Evolutionary conservation across 164 flowering plant species (phyloP).

Genomic region (Chimonanthus praecox): DNA sequence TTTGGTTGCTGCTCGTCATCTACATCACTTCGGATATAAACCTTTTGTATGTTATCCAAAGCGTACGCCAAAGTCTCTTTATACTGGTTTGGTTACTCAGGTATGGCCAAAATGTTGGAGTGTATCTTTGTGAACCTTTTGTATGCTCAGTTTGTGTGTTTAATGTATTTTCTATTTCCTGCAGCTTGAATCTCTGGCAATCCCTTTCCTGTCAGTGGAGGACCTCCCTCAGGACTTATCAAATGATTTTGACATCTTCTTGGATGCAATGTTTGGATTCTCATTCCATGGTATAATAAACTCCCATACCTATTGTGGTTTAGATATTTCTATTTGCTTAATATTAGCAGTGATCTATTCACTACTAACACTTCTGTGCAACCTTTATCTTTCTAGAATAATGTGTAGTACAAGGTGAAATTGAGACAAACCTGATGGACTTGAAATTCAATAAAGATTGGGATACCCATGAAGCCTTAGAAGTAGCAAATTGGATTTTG

Average conservation of each 20-base stretch:
- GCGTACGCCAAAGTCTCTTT: conserved; percentile 77
- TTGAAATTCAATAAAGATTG: neutral
- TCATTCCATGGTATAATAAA: conserved; percentile 74
- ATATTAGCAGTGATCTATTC: neutral
- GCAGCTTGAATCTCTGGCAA: conserved; percentile 80
- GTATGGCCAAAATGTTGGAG: conserved; percentile 23
- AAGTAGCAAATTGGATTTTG: neutral
- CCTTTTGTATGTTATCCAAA: conserved; percentile 82
- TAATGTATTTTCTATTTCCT: conserved; percentile 19
- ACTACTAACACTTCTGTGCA: neutral
- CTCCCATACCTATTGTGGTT: neutral
- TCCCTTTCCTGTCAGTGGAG: conserved; percentile 79
- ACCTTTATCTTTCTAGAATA: neutral
- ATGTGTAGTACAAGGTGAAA: neutral
- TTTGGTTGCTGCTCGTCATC: conserved; percentile 94
- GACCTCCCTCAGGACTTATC: conserved; percentile 77
- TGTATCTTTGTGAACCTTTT: conserved; percentile 1
- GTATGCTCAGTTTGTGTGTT: conserved; percentile 9
- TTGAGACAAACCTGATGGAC: neutral
- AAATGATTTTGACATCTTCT: conserved; percentile 64
- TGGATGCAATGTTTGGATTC: conserved; percentile 97
- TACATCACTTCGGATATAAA: conserved; percentile 89
- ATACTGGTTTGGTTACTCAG: conserved; percentile 84
- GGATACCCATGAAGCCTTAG: neutral
- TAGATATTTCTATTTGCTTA: neutral